Conservation (phyloP, 169 alveolate genomes). For the Plasmodium sp. region DNA sequence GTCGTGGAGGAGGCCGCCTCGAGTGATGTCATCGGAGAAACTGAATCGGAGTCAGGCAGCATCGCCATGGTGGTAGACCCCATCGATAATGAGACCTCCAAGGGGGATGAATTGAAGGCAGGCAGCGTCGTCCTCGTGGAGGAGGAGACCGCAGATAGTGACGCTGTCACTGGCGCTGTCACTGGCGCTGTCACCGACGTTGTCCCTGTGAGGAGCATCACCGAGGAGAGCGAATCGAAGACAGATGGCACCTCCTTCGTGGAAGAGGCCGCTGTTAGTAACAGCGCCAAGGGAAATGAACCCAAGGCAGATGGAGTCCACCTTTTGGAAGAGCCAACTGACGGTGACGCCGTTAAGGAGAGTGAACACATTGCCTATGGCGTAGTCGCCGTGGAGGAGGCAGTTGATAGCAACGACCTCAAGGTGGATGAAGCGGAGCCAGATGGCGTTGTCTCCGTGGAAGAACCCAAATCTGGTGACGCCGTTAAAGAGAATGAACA, state of each 20-base stretch:
- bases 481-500: neutral
- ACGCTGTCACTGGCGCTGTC: too few species aligned
- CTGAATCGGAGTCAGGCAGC: neutral
- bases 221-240: neutral
- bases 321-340: neutral
- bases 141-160: neutral
- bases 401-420: neutral
- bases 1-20: neutral
- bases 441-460: neutral
- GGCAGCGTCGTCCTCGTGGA: neutral
- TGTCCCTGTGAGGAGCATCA: too few species aligned
- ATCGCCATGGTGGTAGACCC: neutral
- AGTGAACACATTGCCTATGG: neutral
- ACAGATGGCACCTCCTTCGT: neutral
- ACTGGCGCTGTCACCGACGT: too few species aligned
- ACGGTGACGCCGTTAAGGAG: neutral
- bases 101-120: neutral
- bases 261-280: neutral
- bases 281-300: neutral
- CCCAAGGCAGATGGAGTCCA: neutral
- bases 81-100: neutral
- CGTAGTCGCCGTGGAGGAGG: neutral
- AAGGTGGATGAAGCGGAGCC: neutral
- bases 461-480: neutral
- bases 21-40: neutral